A percentile compares a stretch with the other conserved stretches of the same genome.
Conservation (phyloP, 1,139 yeast species). For the Hemisphaericaspora subhashii region DNA sequence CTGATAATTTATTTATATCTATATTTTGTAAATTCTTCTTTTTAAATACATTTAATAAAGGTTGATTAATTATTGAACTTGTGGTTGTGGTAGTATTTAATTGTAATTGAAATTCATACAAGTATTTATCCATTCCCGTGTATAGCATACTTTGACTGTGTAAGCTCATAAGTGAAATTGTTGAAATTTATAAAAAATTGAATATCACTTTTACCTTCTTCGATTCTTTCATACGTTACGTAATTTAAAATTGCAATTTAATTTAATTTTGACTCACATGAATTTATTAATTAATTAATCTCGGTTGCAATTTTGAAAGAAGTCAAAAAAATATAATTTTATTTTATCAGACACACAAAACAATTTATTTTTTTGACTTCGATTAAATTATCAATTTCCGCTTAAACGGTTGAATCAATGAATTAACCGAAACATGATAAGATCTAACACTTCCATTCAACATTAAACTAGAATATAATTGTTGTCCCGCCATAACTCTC, state of each 20-base stretch:
- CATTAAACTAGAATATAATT: neutral
- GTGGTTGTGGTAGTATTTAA: conserved; percentile 1
- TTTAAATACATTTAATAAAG: conserved; percentile 21
- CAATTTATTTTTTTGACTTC: neutral
- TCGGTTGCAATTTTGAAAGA: too few species aligned
- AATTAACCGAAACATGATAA: neutral
- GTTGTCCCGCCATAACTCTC: neutral
- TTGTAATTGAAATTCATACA: conserved; percentile 16
- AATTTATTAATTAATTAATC: neutral
- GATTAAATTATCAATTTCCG: neutral
- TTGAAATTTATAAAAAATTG: too few species aligned
- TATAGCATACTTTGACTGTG: neutral
- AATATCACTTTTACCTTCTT: too few species aligned
- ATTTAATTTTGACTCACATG: neutral
- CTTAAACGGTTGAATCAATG: neutral
- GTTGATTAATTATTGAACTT: neutral
- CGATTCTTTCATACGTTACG: too few species aligned
- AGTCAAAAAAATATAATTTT: too few species aligned
- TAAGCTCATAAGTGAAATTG: neutral
- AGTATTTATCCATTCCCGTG: conserved; percentile 4
- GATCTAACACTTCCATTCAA: neutral
- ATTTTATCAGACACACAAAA: neutral
- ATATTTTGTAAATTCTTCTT: conserved; percentile 18
- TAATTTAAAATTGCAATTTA: neutral
- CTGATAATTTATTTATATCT: neutral